These are phyloP conservation scores for Calonectria naviculata DNA, from an alignment of 2,329 filamentous ascomycete genomes.

Conservation along the genomic window DNA sequence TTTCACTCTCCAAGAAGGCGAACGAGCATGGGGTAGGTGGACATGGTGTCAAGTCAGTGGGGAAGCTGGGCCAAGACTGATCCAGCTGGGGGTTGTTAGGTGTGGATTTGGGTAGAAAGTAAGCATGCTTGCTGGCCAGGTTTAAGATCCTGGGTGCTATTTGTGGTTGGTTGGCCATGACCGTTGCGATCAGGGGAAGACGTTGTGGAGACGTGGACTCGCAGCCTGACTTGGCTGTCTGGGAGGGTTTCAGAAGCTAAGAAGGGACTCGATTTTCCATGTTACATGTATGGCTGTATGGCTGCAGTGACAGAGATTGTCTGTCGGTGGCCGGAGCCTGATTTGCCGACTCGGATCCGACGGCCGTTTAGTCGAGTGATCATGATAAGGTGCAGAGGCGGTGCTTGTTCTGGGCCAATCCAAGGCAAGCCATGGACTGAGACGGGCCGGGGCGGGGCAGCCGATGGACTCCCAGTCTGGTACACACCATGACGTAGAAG, in stretches of 20 bases:
- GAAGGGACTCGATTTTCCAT: background rate
- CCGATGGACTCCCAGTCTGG: background rate
- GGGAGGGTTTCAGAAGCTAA: background rate
- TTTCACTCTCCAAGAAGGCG: background rate
- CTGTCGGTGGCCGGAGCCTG: background rate
- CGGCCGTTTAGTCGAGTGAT: background rate
- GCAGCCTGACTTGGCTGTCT: background rate
- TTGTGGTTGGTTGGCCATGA: background rate
- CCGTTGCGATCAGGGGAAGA: background rate
- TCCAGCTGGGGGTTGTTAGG: background rate
- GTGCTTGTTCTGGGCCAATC: slow-evolving; percentile 3
- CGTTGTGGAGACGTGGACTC: background rate
- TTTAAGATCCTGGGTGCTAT: background rate
- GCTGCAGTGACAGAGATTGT: background rate
- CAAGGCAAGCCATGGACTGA: background rate
- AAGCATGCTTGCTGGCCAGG: background rate
- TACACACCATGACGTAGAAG: background rate
- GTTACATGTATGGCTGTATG: background rate
- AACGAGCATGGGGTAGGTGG: background rate
- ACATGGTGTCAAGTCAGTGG: background rate
- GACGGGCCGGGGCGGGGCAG: background rate
- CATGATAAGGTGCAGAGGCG: background rate
- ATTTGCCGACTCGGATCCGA: slow-evolving; percentile 2
- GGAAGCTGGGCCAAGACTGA: background rate
- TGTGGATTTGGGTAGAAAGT: background rate